A percentile compares a stretch with the other conserved stretches of the same genome.
Conservation (phyloP, 176 grass and related monocot species). For the Carex myosuroides region DNA sequence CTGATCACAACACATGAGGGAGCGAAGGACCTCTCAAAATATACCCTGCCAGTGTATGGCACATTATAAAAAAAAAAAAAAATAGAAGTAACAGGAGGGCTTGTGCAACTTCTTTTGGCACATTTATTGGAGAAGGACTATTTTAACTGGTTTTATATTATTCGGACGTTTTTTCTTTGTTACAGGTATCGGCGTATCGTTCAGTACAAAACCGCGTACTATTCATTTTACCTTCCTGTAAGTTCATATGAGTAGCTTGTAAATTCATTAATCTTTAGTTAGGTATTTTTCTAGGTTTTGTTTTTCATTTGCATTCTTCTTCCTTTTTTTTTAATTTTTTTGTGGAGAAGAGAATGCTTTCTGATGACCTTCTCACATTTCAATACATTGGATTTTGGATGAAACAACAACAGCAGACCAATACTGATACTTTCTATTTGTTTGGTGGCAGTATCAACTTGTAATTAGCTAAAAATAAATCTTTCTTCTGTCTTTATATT, state of each 20-base stretch:
- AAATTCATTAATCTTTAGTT: conserved; percentile 2
- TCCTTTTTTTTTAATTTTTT: not conserved
- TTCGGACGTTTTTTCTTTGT: conserved; percentile 15
- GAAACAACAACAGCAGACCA: not conserved
- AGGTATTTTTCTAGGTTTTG: not conserved
- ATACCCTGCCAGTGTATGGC: conserved; percentile 76
- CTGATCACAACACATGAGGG: conserved; percentile 98
- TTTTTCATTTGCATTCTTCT: not conserved
- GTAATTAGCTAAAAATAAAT: not conserved
- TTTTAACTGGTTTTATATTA: conserved; percentile 23
- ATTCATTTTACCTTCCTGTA: conserved; percentile 98
- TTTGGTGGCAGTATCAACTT: not conserved
- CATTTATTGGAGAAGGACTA: not conserved
- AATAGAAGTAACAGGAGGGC: not conserved
- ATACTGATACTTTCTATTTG: not conserved
- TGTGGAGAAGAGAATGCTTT: not conserved
- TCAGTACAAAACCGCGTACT: conserved; percentile 96
- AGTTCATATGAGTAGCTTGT: conserved; percentile 23
- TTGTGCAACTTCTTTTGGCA: conserved; percentile 14
- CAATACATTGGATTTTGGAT: not conserved
- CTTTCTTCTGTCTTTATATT: not conserved
- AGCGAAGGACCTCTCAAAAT: conserved; percentile 82
- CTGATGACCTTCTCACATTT: not conserved
- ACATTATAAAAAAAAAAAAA: not conserved
- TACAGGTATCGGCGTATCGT: conserved; percentile 82